Evolutionary conservation across 2,329 filamentous ascomycete species (phyloP), one percentile per base, ranked within the genome.

Genomic region (Microascus cirrosus): DNA sequence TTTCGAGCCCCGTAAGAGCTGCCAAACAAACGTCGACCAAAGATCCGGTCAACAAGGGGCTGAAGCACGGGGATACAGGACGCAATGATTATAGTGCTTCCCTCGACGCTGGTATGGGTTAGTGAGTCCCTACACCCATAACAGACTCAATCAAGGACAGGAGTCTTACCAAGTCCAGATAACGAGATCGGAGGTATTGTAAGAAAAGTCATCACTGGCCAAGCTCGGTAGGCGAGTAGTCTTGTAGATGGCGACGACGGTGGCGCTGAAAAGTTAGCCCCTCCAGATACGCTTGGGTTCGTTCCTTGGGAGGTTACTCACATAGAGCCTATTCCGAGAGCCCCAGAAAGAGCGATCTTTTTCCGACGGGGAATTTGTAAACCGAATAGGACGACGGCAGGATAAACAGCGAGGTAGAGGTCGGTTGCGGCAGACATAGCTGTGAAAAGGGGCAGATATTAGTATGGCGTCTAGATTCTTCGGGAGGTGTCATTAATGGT

Each of bases 161-260:
- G 11, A 22, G 6, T 6, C 28, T 2, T 67, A 75, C 73, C 70
- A 67, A 6, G 74, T 77, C 74, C 75, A 78, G 32, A 76, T 69
- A 1, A 75, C 67, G 3, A 76, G 65, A n/a, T 75, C 72, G 0
- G 69, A 69, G 3, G 72, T 75, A 22, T 70, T 68, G 64, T 65
- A 70, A 5, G 66, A 64, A 51, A 66, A 67, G 60, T 70, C 67
- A n/a, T 59, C 39, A 42, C 63, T 66, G 42, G 61, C 63, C 10
- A 70, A 62, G 2, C 57, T 55, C 1, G 64, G 63, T 3, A 69
- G 58, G 3, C 65, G 61, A 1, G 68, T 68, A 18, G 63, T 64
- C 56, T 70, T 70, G 63, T 69, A 69, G 53, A 68, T 65, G 52
- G 68, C 65, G 2, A 69, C 62, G 22, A 62, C 54, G 8, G 61